phyloP scores from a whole-genome alignment of 1,284 basidiomycete genomes.

The Cryptococcus hybrid region DNA sequence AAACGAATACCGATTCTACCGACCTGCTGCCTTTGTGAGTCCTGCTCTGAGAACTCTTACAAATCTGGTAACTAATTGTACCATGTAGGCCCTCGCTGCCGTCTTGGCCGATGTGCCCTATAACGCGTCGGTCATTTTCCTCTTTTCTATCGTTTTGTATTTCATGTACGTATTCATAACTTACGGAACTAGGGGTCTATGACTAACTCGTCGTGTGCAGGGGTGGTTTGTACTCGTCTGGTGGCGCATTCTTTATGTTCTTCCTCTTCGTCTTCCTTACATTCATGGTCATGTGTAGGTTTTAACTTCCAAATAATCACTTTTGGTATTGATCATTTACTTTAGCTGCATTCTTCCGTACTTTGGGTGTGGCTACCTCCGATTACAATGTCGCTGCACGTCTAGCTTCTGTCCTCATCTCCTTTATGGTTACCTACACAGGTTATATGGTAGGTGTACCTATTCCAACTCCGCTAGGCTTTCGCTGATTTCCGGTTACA shows the following conservation, averaged over 20 bases:
- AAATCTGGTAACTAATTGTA: neutral
- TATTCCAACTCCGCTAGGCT: neutral
- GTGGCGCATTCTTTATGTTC: conserved; percentile 45
- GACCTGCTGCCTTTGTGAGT: conserved; percentile 53
- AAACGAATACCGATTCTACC: conserved; percentile 75
- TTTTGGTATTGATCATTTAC: neutral
- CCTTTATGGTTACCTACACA: conserved; percentile 50
- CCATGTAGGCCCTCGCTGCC: conserved; percentile 30
- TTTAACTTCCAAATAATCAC: conserved; percentile 21
- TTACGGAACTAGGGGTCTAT: neutral
- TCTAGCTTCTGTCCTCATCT: conserved; percentile 54
- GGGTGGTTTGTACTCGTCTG: conserved; percentile 50
- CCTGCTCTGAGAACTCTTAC: neutral
- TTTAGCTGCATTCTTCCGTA: conserved; percentile 34
- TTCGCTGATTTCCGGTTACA: conserved; percentile 1
- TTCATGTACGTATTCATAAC: conserved; percentile 22
- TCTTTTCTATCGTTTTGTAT: conserved; percentile 54
- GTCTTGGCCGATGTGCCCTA: conserved; percentile 54
- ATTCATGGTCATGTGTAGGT: conserved; percentile 53
- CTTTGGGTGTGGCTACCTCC: conserved; percentile 52
- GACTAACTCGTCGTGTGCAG: conserved; percentile 20
- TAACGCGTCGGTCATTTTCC: conserved; percentile 52
- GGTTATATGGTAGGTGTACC: conserved; percentile 36
- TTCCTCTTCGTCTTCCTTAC: conserved; percentile 46
- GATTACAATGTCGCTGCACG: conserved; percentile 56